phyloP scores from a whole-genome alignment of 257 asterid genomes.

The Solanum tarapatanum region DNA sequence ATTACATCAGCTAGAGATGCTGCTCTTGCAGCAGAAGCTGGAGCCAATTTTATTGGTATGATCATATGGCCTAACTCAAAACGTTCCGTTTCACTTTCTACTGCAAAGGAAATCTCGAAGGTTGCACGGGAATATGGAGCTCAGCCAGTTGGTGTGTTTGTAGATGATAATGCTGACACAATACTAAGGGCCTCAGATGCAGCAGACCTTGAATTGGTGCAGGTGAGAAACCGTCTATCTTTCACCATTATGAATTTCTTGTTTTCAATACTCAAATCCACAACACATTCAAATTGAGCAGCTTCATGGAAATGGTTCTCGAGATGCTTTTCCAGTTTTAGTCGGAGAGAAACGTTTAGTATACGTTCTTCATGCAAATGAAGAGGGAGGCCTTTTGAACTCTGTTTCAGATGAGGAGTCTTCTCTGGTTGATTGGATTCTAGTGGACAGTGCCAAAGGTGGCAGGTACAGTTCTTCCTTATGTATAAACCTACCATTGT shows the following conservation, averaged over 20 bases:
- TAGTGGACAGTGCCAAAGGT: slow-evolving; percentile 87
- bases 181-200: slow-evolving; percentile 54
- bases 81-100: slow-evolving; percentile 61
- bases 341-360: slow-evolving; percentile 45
- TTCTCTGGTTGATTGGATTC: slow-evolving; percentile 82
- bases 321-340: slow-evolving; percentile 48
- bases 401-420: slow-evolving; percentile 60
- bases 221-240: slow-evolving; percentile 30
- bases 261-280: slow-evolving; percentile 2
- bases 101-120: slow-evolving; percentile 83
- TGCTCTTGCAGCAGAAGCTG: slow-evolving; percentile 90
- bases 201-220: slow-evolving; percentile 82
- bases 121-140: slow-evolving; percentile 68
- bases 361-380: slow-evolving; percentile 82
- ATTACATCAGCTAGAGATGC: slow-evolving; percentile 89
- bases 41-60: slow-evolving; percentile 88
- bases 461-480: slow-evolving; percentile 52
- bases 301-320: slow-evolving; percentile 92
- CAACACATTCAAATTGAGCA: slow-evolving; percentile 16
- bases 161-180: slow-evolving; percentile 73
- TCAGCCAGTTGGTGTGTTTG: slow-evolving; percentile 91
- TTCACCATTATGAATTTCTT: background rate
- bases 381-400: slow-evolving; percentile 67
- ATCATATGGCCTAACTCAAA: slow-evolving; percentile 92
- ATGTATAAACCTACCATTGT: background rate